These are phyloP conservation scores for Ilex paraguariensis DNA, from an alignment of 305 asterid genomes.

Conservation along the genomic window DNA sequence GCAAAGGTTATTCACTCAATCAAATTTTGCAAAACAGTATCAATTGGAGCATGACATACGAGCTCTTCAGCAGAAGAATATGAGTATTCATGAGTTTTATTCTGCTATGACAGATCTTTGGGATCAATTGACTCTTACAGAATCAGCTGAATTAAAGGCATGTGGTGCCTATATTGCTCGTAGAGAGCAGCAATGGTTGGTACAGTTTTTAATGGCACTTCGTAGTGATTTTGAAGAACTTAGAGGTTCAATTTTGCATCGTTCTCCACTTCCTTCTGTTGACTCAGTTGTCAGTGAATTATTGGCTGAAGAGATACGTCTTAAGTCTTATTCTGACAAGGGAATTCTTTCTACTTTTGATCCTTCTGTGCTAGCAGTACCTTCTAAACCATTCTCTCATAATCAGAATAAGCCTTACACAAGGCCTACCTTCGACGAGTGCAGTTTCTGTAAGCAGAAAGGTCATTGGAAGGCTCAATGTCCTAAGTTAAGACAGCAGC, in stretches of 20 bases:
- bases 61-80: too few species aligned
- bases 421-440: too few species aligned
- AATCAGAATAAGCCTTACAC: background rate
- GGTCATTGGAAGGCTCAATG: background rate
- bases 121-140: too few species aligned
- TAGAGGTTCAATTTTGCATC: background rate
- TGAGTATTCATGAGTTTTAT: too few species aligned
- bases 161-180: background rate
- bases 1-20: too few species aligned
- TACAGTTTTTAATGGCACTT: background rate
- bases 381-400: background rate
- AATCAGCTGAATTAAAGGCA: background rate
- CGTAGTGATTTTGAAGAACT: conserved; percentile 2
- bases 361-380: background rate
- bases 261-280: background rate
- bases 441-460: too few species aligned
- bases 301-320: background rate
- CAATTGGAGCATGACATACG: too few species aligned
- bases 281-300: background rate
- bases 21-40: too few species aligned
- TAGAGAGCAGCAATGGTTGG: conserved; percentile 3
- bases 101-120: too few species aligned
- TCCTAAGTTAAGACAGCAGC: background rate
- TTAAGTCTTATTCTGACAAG: background rate
- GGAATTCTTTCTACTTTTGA: background rate